Conservation (phyloP, 129 eudicot genomes). For the Centaurea solstitialis region DNA sequence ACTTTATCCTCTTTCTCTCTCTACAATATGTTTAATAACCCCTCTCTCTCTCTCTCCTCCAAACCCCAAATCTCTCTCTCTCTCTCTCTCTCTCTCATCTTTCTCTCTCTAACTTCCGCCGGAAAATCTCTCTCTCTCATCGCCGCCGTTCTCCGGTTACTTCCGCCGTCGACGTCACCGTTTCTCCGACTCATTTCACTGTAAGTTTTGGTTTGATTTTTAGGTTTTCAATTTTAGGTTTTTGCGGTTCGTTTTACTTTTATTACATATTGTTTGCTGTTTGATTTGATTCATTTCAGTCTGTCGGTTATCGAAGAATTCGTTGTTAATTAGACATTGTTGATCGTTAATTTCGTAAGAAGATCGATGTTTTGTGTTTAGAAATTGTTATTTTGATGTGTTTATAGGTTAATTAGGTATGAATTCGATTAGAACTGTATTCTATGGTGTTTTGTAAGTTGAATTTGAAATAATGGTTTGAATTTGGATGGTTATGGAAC, state of each 20-base stretch:
- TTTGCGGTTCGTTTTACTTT: slow-evolving; percentile 1
- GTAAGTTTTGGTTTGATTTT: slow-evolving; percentile 12
- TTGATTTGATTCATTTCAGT: slow-evolving; percentile 6
- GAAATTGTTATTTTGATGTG: background rate
- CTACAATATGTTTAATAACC: slow-evolving; percentile 13
- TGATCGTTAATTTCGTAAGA: slow-evolving; percentile 2
- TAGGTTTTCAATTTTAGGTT: background rate
- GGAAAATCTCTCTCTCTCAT: background rate
- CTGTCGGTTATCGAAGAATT: background rate
- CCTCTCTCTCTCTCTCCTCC: no score
- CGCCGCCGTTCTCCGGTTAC: slow-evolving; percentile 1
- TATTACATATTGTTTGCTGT: background rate
- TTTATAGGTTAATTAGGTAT: background rate
- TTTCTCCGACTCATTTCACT: background rate
- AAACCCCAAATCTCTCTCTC: slow-evolving; percentile 18
- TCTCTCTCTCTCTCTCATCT: slow-evolving; percentile 15
- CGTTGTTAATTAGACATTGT: background rate
- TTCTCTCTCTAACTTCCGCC: slow-evolving; percentile 10
- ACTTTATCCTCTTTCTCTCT: slow-evolving; percentile 45
- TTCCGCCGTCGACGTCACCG: background rate
- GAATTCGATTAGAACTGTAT: background rate
- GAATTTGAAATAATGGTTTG: background rate
- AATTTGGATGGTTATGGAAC: background rate
- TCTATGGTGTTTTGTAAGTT: background rate
- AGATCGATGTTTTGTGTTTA: slow-evolving; percentile 13